Base-by-base conservation (phyloP, 768 basidiomycete species). In the Ephemerocybe angulata region DNA sequence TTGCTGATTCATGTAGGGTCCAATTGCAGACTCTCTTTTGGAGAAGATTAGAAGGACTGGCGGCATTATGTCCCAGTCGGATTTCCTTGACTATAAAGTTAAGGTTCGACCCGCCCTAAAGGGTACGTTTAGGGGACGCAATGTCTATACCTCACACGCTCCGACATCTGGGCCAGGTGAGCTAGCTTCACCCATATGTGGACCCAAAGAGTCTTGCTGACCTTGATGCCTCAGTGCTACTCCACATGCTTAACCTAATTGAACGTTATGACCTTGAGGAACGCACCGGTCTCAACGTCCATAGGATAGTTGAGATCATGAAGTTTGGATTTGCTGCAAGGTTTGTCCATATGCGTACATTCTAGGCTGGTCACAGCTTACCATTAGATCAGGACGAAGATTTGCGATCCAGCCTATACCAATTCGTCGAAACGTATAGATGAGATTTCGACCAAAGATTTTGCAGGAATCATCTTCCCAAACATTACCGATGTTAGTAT, bases 201-300 rank as follows among this genome's bases (percentile, higher is more conserved):
- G 41, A 19, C 33, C 31, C 19, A 13, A 5, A n/a, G 22, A 22
- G 21, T 4, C 19, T 33, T n/a, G 25, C 55, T 43, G 24, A 58
- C 40, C 44, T 43, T n/a, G n/a, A n/a, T n/a, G n/a, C 46, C 21
- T 8, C 35, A 77, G 90, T 90, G n/a, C 72, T 98, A 38, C 72
- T 97, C 37, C 88, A 93, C 65, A 88, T 98, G 79, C 73, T 98
- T n/a, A 97, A 98, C 65, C 67, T 94, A 19, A 72, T 96, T 43
- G 94, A 97, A 65, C 76, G 79, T n/a, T 98, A 81, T 63, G 69
- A 81, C 30, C 60, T 77, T 17, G 71, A 73, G 24, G 83, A 83
- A 42, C 68, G 76, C 58, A 85, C 77, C n/a, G 75, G 77, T 0
- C 66, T 92, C 15, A 88, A 84, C 59, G 75, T 82, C 2, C 97